These are phyloP conservation scores for Prunus mira DNA, from an alignment of 306 rosid species.

Conservation along the genomic window DNA sequence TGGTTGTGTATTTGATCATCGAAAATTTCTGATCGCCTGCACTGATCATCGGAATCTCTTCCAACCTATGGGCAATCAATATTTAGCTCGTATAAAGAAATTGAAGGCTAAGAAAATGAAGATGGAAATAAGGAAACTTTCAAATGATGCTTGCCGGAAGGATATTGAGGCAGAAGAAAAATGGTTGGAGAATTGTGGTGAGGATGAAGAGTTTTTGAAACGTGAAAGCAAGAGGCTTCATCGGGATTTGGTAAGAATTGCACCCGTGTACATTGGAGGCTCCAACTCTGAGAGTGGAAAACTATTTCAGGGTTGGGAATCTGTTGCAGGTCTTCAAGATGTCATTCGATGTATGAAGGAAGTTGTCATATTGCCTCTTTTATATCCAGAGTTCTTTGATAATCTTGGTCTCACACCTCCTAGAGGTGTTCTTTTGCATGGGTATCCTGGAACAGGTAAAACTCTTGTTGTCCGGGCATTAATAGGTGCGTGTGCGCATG, in stretches of 20 bases:
- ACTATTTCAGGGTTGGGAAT: slow-evolving; percentile 93
- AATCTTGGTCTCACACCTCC: slow-evolving; percentile 90
- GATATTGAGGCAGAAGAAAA: slow-evolving; percentile 92
- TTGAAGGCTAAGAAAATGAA: slow-evolving; percentile 82
- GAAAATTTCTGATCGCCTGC: slow-evolving; percentile 96
- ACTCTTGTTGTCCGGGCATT: slow-evolving; percentile 89
- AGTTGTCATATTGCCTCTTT: slow-evolving; percentile 88
- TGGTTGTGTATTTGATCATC: slow-evolving; percentile 96
- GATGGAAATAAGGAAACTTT: slow-evolving; percentile 70
- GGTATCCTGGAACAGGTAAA: slow-evolving; percentile 99
- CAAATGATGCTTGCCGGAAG: slow-evolving; percentile 77
- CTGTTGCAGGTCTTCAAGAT: slow-evolving; percentile 98
- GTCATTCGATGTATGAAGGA: slow-evolving; percentile 97
- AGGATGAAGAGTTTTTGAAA: slow-evolving; percentile 98
- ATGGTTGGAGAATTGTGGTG: slow-evolving; percentile 98
- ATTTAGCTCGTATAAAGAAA: slow-evolving; percentile 63
- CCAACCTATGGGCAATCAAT: slow-evolving; percentile 77
- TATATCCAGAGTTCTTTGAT: slow-evolving; percentile 90
- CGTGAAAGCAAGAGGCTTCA: slow-evolving; percentile 98
- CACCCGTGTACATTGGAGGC: slow-evolving; percentile 95
- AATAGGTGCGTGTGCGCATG: slow-evolving; percentile 96
- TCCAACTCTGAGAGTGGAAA: slow-evolving; percentile 54
- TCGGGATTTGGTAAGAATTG: slow-evolving; percentile 91
- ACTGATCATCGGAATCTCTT: slow-evolving; percentile 90
- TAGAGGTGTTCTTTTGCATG: slow-evolving; percentile 95